These are phyloP conservation scores for Cadophora malorum DNA, from an alignment of 2,329 filamentous ascomycete genomes.

Conservation along the genomic window DNA sequence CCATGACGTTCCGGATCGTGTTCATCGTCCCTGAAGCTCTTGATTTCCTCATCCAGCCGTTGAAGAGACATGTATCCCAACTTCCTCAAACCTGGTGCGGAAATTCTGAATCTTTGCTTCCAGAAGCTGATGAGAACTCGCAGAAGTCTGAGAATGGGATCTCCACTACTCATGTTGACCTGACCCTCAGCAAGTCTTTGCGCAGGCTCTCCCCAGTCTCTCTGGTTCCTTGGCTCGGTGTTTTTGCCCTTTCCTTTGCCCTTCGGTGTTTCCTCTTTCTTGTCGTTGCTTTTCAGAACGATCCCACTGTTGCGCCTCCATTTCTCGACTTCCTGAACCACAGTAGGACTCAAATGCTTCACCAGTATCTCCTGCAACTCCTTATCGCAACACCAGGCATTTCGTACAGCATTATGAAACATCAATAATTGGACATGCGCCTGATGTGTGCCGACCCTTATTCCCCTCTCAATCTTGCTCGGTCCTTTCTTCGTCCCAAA, in stretches of 20 bases:
- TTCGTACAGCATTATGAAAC: slow-evolving; percentile 87
- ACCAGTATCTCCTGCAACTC: slow-evolving; percentile 78
- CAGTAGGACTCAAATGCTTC: slow-evolving; percentile 71
- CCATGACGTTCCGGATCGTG: slow-evolving; percentile 72
- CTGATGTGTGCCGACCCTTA: slow-evolving; percentile 81
- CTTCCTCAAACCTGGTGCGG: slow-evolving; percentile 83
- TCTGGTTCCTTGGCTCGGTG: slow-evolving; percentile 48
- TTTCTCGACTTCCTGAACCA: slow-evolving; percentile 69
- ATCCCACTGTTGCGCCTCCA: slow-evolving; percentile 75
- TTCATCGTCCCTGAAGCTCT: slow-evolving; percentile 68
- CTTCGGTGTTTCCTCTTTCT: slow-evolving; percentile 39
- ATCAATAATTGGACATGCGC: slow-evolving; percentile 87
- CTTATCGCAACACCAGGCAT: slow-evolving; percentile 81
- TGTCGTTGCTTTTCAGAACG: slow-evolving; percentile 49
- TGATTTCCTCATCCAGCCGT: slow-evolving; percentile 74
- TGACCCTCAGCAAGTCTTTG: slow-evolving; percentile 71
- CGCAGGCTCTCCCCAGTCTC: slow-evolving; percentile 77
- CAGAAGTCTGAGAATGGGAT: slow-evolving; percentile 80
- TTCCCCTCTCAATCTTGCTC: slow-evolving; percentile 81
- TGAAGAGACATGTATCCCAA: slow-evolving; percentile 84
- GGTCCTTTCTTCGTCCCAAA: slow-evolving; percentile 79
- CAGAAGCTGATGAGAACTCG: slow-evolving; percentile 83
- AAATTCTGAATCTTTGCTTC: slow-evolving; percentile 82
- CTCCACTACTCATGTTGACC: slow-evolving; percentile 80
- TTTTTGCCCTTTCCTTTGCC: slow-evolving; percentile 50